Percentiles rank a stretch among this genome's conserved stretches.
phyloP scores from a whole-genome alignment of 2,329 filamentous ascomycete species.

The Stachybotrys echinatus region DNA sequence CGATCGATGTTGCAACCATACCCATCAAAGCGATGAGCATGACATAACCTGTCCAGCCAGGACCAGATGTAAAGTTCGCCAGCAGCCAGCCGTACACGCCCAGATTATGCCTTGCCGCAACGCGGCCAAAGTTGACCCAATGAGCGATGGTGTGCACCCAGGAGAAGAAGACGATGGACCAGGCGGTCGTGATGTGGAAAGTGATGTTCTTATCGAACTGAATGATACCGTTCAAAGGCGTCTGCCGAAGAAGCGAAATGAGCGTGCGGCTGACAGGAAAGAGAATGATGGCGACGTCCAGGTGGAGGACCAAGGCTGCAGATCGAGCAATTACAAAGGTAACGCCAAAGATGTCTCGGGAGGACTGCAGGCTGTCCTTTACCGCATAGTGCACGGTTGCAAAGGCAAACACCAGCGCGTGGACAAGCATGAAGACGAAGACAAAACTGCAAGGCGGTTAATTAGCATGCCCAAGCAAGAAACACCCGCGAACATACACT shows the following conservation, averaged over 20 bases:
- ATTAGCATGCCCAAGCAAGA: neutral
- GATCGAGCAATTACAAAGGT: slow-evolving; percentile 74
- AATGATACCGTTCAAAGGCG: slow-evolving; percentile 78
- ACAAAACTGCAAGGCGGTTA: slow-evolving; percentile 55
- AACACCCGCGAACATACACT: slow-evolving; percentile 50
- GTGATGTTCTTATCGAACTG: slow-evolving; percentile 88
- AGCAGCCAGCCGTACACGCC: slow-evolving; percentile 74
- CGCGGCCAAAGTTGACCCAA: slow-evolving; percentile 80
- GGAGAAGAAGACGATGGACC: slow-evolving; percentile 85
- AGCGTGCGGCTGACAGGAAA: slow-evolving; percentile 81
- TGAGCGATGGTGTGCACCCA: slow-evolving; percentile 83
- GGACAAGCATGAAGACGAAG: slow-evolving; percentile 66
- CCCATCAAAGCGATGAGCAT: slow-evolving; percentile 76
- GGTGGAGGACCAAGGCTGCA: slow-evolving; percentile 71
- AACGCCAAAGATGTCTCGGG: slow-evolving; percentile 65
- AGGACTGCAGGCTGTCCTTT: slow-evolving; percentile 66
- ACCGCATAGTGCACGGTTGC: slow-evolving; percentile 74
- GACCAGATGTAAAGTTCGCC: slow-evolving; percentile 72
- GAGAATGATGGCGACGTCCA: slow-evolving; percentile 74
- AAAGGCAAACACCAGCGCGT: slow-evolving; percentile 73
- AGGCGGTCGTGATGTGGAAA: slow-evolving; percentile 79
- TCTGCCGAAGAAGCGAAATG: slow-evolving; percentile 75
- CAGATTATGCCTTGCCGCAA: slow-evolving; percentile 68
- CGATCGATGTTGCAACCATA: slow-evolving; percentile 72
- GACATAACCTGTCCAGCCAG: slow-evolving; percentile 81